These are phyloP conservation scores for Candolleomyces eurysporus DNA, from an alignment of 768 basidiomycete genomes.

Conservation along the genomic window DNA sequence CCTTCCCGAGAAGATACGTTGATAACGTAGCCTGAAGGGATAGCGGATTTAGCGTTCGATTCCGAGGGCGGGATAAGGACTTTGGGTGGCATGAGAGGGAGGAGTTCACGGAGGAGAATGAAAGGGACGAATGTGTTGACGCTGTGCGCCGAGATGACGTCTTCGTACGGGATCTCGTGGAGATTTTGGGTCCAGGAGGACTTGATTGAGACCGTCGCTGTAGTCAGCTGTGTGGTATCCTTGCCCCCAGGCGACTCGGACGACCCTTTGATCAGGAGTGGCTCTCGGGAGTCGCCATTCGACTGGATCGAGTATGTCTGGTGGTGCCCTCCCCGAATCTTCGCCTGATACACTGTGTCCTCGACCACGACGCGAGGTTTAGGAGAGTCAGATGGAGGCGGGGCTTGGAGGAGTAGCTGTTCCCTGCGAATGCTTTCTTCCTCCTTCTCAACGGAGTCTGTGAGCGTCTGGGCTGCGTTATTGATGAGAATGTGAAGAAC, in stretches of 20 bases:
- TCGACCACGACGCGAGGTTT: background rate
- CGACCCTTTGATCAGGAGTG: constrained; percentile 3
- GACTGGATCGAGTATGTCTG: background rate
- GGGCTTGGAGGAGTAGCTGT: constrained; percentile 11
- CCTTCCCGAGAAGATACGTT: constrained; percentile 38
- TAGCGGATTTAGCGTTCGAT: background rate
- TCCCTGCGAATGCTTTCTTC: constrained; percentile 24
- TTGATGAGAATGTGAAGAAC: constrained; percentile 32
- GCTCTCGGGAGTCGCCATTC: background rate
- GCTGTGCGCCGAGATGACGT: constrained; percentile 33
- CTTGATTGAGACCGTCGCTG: constrained; percentile 7
- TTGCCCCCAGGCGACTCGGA: no score
- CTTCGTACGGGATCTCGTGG: constrained; percentile 33
- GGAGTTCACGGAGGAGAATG: constrained; percentile 32
- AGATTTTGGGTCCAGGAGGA: constrained; percentile 34
- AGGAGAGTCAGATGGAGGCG: background rate
- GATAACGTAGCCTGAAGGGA: constrained; percentile 25
- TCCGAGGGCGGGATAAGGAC: background rate
- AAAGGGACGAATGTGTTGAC: constrained; percentile 37
- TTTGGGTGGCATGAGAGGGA: constrained; percentile 22
- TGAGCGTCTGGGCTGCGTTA: constrained; percentile 36
- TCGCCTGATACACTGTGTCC: constrained; percentile 1
- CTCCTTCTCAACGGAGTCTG: constrained; percentile 25
- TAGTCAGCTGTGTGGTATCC: background rate
- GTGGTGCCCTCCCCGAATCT: constrained; percentile 7